Evolutionary conservation across 305 asterid genomes (phyloP).

Genomic region (Euphrasia arctica): DNA sequence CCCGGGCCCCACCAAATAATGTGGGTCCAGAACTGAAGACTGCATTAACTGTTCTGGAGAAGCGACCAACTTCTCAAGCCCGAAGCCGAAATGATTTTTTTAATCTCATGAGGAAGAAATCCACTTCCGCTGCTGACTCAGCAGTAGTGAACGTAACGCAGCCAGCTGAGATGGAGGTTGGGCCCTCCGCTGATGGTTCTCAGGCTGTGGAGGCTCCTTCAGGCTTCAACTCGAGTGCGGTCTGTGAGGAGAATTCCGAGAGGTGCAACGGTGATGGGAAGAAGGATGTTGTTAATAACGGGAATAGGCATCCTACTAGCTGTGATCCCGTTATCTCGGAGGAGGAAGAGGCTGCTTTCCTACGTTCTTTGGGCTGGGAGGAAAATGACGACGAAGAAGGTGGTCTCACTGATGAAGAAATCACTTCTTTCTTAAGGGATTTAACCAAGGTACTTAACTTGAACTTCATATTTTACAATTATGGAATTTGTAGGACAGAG

Average conservation of each 20-base stretch:
- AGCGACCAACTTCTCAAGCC: constrained; percentile 72
- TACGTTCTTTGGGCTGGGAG: constrained; percentile 95
- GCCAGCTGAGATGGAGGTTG: constrained; percentile 35
- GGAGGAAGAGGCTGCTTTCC: constrained; percentile 90
- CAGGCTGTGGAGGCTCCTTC: constrained; percentile 31
- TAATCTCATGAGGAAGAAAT: constrained; percentile 73
- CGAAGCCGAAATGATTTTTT: constrained; percentile 91
- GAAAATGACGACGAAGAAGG: constrained; percentile 72
- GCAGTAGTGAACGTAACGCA: not conserved
- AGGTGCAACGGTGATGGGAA: constrained; percentile 41
- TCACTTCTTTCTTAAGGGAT: constrained; percentile 63
- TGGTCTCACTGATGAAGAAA: constrained; percentile 96
- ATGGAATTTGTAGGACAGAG: too few species aligned
- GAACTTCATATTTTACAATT: not conserved
- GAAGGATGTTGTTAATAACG: constrained; percentile 33
- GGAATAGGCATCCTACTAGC: constrained; percentile 34
- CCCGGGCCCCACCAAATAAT: constrained; percentile 36
- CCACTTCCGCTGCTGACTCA: constrained; percentile 42
- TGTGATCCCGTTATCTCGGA: constrained; percentile 53
- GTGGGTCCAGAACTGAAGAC: constrained; percentile 50
- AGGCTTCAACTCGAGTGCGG: constrained; percentile 10
- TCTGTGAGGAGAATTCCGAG: constrained; percentile 33
- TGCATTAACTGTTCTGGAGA: constrained; percentile 51
- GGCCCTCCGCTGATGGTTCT: constrained; percentile 33
- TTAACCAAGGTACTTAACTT: constrained; percentile 51